Evolutionary conservation across 164 flowering plant species (phyloP), one percentile per base, ranked within the genome.

Genomic region (Vitis rotundifolia): DNA sequence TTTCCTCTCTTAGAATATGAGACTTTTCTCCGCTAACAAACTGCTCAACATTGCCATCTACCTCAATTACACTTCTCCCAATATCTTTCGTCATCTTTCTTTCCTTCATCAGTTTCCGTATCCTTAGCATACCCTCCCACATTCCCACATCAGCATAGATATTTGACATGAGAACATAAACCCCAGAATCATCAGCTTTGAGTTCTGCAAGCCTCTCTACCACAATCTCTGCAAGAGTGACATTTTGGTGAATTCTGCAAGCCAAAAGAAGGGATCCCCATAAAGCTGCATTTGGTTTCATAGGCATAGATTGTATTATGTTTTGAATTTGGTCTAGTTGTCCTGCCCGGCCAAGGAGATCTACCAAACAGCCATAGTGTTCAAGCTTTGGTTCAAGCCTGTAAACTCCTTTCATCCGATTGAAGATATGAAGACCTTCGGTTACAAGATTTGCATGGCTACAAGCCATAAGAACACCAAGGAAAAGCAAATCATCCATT

Each of bases 251-350:
- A 44, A 49, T 75, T 59, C 63, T 67, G 48, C 79, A 79, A 2
- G 83, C 82, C 47, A 74, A 65, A 69, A 82, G 81, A 68, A 82
- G 72, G 57, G 83, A 79, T 16, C 79, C 83, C 85, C 83, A 82
- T 13, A 79, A n/a, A 9, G 71, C 66, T 52, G 77, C 8, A 69
- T 73, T 71, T 8, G 79, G 73, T 69, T 68, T 61, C 51, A 77
- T 49, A n/a, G 81, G 74, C 81, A 79, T 70, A 18, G 68, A 61
- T 26, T 75, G 72, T 61, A 82, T 71, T 9, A 79, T 26, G 26
- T 59, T 62, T 67, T 67, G 64, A 68, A 79, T 79, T 66, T 78
- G 67, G 3, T 73, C 72, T 37, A 80, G 16, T 68, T 13, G 48
- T 18, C 85, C 85, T 63, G 81, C 77, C 3, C 81, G 80, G 8